These are phyloP conservation scores for Tillandsia fasciculata DNA, from an alignment of 176 grass and related monocot species.

Conservation along the genomic window DNA sequence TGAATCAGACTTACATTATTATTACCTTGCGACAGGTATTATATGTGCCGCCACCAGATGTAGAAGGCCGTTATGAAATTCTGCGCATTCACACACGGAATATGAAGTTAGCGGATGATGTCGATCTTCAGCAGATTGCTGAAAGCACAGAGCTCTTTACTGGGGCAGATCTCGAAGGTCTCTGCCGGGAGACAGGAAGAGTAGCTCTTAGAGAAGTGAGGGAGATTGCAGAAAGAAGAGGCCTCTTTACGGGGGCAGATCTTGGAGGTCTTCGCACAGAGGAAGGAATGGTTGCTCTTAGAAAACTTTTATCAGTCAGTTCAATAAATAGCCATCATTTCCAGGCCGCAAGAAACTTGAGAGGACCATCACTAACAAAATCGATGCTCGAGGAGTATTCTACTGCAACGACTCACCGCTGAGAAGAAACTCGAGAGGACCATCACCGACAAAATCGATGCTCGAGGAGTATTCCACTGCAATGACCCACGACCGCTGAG, in stretches of 20 bases:
- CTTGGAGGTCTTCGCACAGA: slow-evolving; percentile 73
- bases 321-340: slow-evolving; percentile 36
- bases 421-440: slow-evolving; percentile 32
- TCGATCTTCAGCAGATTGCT: slow-evolving; percentile 50
- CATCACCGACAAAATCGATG: slow-evolving; percentile 25
- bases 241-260: slow-evolving; percentile 70
- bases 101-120: slow-evolving; percentile 64
- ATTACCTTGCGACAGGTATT: slow-evolving; percentile 44
- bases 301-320: slow-evolving; percentile 44
- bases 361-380: slow-evolving; percentile 60
- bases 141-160: slow-evolving; percentile 58
- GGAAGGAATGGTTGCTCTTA: slow-evolving; percentile 62
- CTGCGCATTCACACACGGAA: slow-evolving; percentile 62
- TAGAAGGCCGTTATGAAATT: slow-evolving; percentile 59
- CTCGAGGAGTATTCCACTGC: slow-evolving; percentile 49
- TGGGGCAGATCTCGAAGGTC: slow-evolving; percentile 68
- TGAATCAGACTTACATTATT: background rate
- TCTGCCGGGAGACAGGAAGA: slow-evolving; percentile 79
- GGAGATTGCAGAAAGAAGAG: slow-evolving; percentile 34
- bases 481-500: slow-evolving; percentile 12
- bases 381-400: slow-evolving; percentile 50
- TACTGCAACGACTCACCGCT: slow-evolving; percentile 23
- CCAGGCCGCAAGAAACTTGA: slow-evolving; percentile 34
- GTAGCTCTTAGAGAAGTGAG: slow-evolving; percentile 54
- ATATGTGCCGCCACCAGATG: slow-evolving; percentile 61